These are phyloP conservation scores for Ambispora gerdemannii DNA, from an alignment of 192 early-diverging fungal genomes.

Conservation along the genomic window DNA sequence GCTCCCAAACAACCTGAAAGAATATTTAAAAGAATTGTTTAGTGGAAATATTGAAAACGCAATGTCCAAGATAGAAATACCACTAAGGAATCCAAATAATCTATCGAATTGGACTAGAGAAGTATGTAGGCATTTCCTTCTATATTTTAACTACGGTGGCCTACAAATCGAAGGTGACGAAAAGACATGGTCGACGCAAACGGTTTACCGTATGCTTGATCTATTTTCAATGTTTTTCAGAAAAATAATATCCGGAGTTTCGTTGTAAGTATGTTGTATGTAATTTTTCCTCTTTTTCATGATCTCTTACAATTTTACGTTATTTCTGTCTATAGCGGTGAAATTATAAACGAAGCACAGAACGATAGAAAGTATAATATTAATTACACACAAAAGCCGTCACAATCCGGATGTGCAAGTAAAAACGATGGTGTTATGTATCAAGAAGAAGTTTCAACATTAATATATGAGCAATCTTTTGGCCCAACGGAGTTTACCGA, in stretches of 20 bases:
- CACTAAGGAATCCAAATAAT: conserved; percentile 1
- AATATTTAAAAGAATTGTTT: not conserved
- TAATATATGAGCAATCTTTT: conserved; percentile 18
- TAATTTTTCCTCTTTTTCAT: not conserved
- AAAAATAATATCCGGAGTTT: conserved; percentile 2
- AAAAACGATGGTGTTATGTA: conserved; percentile 21
- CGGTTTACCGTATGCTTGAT: not conserved
- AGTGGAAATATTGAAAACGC: conserved; percentile 3
- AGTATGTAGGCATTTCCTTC: conserved; percentile 14
- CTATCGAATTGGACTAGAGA: conserved; percentile 15
- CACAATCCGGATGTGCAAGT: not conserved
- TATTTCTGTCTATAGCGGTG: not conserved
- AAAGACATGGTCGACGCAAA: conserved; percentile 26
- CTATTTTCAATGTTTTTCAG: conserved; percentile 23
- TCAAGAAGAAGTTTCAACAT: not conserved
- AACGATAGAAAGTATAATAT: conserved; percentile 18
- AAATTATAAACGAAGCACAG: conserved; percentile 10
- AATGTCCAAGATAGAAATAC: not conserved
- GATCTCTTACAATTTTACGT: not conserved
- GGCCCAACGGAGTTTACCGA: not conserved
- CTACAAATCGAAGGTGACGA: conserved; percentile 4
- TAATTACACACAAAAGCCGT: conserved; percentile 12
- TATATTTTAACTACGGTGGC: conserved; percentile 14
- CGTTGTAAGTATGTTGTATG: conserved; percentile 5
- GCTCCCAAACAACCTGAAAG: not conserved